These are phyloP conservation scores for Myriosclerotinia scirpicola DNA, from an alignment of 2,329 filamentous ascomycete genomes.

Conservation along the genomic window DNA sequence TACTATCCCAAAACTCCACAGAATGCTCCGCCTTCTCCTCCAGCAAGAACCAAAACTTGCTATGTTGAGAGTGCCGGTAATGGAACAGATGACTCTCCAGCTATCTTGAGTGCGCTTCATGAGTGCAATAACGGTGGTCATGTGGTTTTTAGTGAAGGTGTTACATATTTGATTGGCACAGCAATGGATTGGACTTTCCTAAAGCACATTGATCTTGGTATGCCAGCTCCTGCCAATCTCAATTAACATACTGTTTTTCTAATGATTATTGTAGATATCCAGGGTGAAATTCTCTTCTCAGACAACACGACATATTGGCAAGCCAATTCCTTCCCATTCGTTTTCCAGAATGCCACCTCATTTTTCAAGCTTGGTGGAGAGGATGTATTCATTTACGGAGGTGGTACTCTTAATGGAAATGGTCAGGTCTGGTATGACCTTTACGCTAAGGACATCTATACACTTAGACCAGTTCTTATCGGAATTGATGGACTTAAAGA, in stretches of 20 bases:
- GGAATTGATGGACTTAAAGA: constrained; percentile 57
- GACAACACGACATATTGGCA: constrained; percentile 70
- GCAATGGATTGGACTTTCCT: constrained; percentile 66
- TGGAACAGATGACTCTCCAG: constrained; percentile 41
- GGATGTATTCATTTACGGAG: constrained; percentile 68
- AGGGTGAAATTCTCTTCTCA: constrained; percentile 61
- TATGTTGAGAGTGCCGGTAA: constrained; percentile 37
- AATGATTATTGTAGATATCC: constrained; percentile 47
- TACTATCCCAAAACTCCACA: constrained; percentile 33
- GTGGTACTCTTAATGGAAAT: constrained; percentile 62
- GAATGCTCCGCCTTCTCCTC: constrained; percentile 27
- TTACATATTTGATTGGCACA: constrained; percentile 61
- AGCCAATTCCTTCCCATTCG: constrained; percentile 60
- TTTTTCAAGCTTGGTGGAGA: constrained; percentile 67
- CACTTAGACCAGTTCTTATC: constrained; percentile 59
- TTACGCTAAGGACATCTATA: constrained; percentile 56
- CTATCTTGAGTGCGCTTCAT: constrained; percentile 56
- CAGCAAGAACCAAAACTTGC: constrained; percentile 33
- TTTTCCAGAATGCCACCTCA: constrained; percentile 65
- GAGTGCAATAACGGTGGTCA: constrained; percentile 61
- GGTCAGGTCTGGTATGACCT: constrained; percentile 60
- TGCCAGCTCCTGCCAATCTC: not conserved
- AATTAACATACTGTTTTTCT: not conserved
- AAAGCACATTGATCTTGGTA: constrained; percentile 61
- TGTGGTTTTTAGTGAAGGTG: constrained; percentile 54